A percentile compares a stretch with the other conserved stretches of the same genome.
Evolutionary conservation across 129 eudicot genomes (phyloP).

Genomic region (Erigeron canadensis): DNA sequence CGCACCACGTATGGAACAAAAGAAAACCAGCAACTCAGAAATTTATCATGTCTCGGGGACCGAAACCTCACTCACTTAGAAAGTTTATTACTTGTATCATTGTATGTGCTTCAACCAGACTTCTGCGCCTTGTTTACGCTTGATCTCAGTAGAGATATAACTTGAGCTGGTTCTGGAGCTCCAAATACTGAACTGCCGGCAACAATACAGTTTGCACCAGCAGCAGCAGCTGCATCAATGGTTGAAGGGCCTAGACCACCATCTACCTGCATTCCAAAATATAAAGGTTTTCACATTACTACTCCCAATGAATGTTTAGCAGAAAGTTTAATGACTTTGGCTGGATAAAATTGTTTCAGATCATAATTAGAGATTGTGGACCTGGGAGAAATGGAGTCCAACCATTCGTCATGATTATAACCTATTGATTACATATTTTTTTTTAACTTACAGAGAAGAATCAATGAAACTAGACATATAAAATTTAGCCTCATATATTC

Average conservation of each 20-base stretch:
- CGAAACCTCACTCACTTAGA: neutral
- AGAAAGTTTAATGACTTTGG: neutral
- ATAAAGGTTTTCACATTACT: neutral
- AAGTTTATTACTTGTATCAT: constrained; percentile 3
- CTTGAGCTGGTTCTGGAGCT: constrained; percentile 77
- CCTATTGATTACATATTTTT: neutral
- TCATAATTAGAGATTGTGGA: neutral
- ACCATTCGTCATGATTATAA: neutral
- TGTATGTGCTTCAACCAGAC: constrained; percentile 13
- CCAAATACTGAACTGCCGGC: constrained; percentile 98
- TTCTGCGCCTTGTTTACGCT: constrained; percentile 48
- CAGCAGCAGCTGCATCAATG: constrained; percentile 72
- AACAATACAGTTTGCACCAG: constrained; percentile 96
- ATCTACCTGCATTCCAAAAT: constrained; percentile 60
- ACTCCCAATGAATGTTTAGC: neutral
- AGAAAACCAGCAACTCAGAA: constrained; percentile 12
- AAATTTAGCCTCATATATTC: neutral
- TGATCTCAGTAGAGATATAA: constrained; percentile 64
- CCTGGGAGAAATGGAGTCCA: neutral
- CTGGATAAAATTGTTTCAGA: neutral
- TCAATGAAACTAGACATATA: neutral
- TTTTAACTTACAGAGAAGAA: neutral
- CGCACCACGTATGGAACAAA: neutral
- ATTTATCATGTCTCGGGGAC: constrained; percentile 14
- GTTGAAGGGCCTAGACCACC: constrained; percentile 99